Conservation (phyloP, 2,329 filamentous ascomycete species). For the Botrytis cinerea region DNA sequence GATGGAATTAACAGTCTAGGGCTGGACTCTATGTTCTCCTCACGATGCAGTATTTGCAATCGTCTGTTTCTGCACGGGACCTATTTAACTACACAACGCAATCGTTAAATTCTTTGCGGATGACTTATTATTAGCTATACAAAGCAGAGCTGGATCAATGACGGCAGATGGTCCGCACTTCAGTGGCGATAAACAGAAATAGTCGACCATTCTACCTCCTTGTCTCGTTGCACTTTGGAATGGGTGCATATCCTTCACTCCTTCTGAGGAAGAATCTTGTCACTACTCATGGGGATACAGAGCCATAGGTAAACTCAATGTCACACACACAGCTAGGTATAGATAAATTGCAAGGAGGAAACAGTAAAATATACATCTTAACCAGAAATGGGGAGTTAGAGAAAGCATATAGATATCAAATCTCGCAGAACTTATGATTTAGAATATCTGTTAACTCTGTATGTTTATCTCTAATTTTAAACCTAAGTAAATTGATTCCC, state of each 20-base stretch:
- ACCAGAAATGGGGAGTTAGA: neutral
- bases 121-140: neutral
- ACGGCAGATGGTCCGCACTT: neutral
- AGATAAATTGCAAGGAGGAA: neutral
- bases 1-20: neutral
- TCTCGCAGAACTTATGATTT: neutral
- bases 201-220: neutral
- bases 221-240: neutral
- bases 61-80: neutral
- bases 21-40: neutral
- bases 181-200: neutral
- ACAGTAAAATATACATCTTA: neutral
- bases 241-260: neutral
- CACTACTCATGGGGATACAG: neutral
- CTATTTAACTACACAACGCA: neutral
- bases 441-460: neutral
- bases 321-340: neutral
- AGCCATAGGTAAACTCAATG: neutral
- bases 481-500: fast-evolving
- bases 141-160: neutral
- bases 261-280: fast-evolving
- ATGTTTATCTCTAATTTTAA: neutral
- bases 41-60: neutral
- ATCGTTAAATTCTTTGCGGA: neutral
- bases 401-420: neutral